phyloP scores from a whole-genome alignment of 345 rosid species.

The Aegle marmelos region DNA sequence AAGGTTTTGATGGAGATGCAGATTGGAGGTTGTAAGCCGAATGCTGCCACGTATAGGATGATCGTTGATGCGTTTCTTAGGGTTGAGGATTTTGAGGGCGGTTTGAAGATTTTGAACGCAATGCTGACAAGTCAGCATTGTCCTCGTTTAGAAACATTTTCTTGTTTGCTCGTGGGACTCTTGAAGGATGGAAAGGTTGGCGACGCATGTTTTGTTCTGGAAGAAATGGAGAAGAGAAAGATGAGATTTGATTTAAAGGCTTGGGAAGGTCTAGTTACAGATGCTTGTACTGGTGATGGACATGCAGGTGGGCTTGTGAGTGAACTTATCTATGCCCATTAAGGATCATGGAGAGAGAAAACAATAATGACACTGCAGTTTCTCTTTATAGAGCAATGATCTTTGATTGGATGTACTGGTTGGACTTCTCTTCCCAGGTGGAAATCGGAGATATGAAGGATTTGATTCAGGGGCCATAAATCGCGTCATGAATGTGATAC shows the following conservation, averaged over 20 bases:
- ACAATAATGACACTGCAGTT: not conserved
- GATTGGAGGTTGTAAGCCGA: constrained; percentile 68
- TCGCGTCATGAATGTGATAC: not conserved
- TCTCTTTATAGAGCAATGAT: not conserved
- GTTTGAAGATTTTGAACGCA: constrained; percentile 66
- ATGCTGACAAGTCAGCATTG: constrained; percentile 63
- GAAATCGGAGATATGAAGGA: not conserved
- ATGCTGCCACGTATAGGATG: constrained; percentile 88
- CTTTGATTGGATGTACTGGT: not conserved
- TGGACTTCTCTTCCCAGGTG: not conserved
- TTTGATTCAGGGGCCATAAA: not conserved
- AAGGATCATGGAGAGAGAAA: not conserved
- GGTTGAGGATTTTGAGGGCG: constrained; percentile 62
- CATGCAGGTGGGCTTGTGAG: constrained; percentile 35
- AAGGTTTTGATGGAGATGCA: constrained; percentile 66
- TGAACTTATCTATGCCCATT: constrained; percentile 25
- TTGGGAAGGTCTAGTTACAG: constrained; percentile 56
- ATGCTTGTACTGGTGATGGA: constrained; percentile 34
- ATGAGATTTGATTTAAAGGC: constrained; percentile 40
- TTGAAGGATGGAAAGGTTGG: constrained; percentile 50
- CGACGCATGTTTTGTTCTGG: constrained; percentile 64
- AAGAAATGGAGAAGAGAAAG: constrained; percentile 70
- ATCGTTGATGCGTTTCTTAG: constrained; percentile 75
- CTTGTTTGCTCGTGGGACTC: constrained; percentile 49
- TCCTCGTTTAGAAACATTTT: constrained; percentile 59